These are phyloP conservation scores for Ceratobasidium papillatum DNA, from an alignment of 1,284 basidiomycete species.

Conservation along the genomic window DNA sequence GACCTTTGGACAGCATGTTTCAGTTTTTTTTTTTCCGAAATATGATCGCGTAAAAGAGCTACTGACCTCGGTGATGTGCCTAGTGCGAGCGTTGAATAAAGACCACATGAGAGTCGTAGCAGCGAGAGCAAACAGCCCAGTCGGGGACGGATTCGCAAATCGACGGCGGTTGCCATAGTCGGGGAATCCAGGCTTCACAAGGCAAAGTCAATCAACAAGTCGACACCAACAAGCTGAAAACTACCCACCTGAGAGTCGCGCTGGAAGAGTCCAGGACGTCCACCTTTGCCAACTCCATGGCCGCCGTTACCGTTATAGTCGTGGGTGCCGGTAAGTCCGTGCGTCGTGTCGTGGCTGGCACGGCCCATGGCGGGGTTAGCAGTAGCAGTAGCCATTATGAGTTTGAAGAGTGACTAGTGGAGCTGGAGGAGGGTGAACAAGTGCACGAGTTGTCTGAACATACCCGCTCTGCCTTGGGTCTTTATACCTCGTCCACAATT, in stretches of 20 bases:
- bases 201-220: not conserved
- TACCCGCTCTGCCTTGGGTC: not conserved
- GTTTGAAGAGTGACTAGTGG: no score
- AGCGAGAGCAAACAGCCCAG: slow-evolving; percentile 44
- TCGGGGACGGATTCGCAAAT: slow-evolving; percentile 37
- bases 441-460: not conserved
- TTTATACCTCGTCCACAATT: not conserved
- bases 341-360: not conserved
- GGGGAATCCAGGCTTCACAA: slow-evolving; percentile 26
- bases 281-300: no score
- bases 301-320: not conserved
- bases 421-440: not conserved
- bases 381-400: not conserved
- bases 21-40: slow-evolving; percentile 51
- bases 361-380: not conserved
- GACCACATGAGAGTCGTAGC: slow-evolving; percentile 53
- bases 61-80: slow-evolving; percentile 43
- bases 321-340: not conserved
- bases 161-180: slow-evolving; percentile 19
- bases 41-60: not conserved
- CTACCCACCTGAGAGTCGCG: slow-evolving; percentile 27
- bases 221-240: not conserved
- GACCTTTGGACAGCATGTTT: slow-evolving; percentile 53
- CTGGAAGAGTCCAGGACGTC: slow-evolving; percentile 14
- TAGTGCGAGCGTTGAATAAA: slow-evolving; percentile 46